A percentile compares a stretch with the other conserved stretches of the same genome.
These are phyloP conservation scores for Puya raimondii DNA, from an alignment of 176 grass and related monocot species.

Conservation along the genomic window DNA sequence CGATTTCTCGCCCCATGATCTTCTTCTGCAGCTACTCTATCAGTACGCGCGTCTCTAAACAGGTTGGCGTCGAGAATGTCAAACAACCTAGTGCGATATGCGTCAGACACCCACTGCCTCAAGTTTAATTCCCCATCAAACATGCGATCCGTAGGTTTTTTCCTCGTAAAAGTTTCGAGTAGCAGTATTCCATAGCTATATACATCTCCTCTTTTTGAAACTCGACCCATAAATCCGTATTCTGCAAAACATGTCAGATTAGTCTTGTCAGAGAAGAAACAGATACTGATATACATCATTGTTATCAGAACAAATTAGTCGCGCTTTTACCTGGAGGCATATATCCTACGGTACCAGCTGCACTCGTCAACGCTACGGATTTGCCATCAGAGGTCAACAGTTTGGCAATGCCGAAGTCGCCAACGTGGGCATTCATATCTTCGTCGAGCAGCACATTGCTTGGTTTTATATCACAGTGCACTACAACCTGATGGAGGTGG, in stretches of 20 bases:
- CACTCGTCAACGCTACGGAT: slow-evolving; percentile 9
- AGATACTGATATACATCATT: neutral
- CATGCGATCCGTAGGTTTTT: slow-evolving; percentile 20
- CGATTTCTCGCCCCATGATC: no score
- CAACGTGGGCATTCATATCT: slow-evolving; percentile 23
- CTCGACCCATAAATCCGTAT: slow-evolving; percentile 12
- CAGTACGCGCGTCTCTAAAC: neutral
- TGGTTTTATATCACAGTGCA: slow-evolving; percentile 27
- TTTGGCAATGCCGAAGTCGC: slow-evolving; percentile 22
- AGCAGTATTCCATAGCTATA: slow-evolving; percentile 22
- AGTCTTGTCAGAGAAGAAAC: neutral
- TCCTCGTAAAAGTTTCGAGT: slow-evolving; percentile 18
- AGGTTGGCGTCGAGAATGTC: slow-evolving; percentile 10
- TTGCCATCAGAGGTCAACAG: neutral
- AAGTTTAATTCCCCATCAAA: slow-evolving; percentile 18
- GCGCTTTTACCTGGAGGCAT: slow-evolving; percentile 21
- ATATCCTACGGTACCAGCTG: slow-evolving; percentile 17
- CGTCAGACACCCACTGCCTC: slow-evolving; percentile 27
- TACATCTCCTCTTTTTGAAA: slow-evolving; percentile 19
- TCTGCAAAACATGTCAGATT: slow-evolving; percentile 1
- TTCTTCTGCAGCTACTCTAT: neutral
- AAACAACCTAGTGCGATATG: slow-evolving; percentile 3
- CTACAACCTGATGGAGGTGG: slow-evolving; percentile 10
- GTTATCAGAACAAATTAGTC: neutral
- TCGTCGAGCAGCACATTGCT: slow-evolving; percentile 31